Evolutionary conservation across 2,329 filamentous ascomycete genomes (phyloP).

Genomic region (Cladosporium halotolerans): DNA sequence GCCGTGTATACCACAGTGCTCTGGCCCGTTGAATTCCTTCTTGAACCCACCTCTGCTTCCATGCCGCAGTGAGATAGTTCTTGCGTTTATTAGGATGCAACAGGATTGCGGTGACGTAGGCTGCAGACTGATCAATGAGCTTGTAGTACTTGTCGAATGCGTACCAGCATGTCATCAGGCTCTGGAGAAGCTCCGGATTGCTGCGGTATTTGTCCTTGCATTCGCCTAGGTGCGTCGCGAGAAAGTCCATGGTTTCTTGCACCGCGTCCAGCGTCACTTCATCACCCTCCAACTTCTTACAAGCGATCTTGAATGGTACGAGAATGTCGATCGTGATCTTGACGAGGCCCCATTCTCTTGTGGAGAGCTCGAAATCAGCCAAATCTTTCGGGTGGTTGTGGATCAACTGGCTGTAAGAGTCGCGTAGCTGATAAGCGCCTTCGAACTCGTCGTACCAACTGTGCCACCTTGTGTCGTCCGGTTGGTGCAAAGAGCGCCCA

Average conservation of each 20-base stretch:
- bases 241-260: not conserved
- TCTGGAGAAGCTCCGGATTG: not conserved
- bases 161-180: not conserved
- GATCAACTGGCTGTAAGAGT: not conserved
- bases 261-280: not conserved
- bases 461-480: not conserved
- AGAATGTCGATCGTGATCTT: not conserved
- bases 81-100: not conserved
- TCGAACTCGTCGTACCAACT: not conserved
- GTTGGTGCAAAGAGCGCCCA: not conserved
- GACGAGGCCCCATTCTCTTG: not conserved
- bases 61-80: not conserved
- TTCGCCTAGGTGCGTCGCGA: not conserved
- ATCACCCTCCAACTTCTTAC: not conserved
- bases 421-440: not conserved
- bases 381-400: not conserved
- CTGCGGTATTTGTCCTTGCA: not conserved
- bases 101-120: not conserved
- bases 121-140: constrained; percentile 1
- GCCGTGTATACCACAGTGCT: not conserved
- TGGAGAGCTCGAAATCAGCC: not conserved
- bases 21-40: not conserved
- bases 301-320: not conserved
- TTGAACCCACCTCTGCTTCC: not conserved
- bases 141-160: constrained; percentile 8